These are phyloP conservation scores for Tetrapyrgos nigripes DNA, from an alignment of 1,284 basidiomycete genomes.

Conservation along the genomic window DNA sequence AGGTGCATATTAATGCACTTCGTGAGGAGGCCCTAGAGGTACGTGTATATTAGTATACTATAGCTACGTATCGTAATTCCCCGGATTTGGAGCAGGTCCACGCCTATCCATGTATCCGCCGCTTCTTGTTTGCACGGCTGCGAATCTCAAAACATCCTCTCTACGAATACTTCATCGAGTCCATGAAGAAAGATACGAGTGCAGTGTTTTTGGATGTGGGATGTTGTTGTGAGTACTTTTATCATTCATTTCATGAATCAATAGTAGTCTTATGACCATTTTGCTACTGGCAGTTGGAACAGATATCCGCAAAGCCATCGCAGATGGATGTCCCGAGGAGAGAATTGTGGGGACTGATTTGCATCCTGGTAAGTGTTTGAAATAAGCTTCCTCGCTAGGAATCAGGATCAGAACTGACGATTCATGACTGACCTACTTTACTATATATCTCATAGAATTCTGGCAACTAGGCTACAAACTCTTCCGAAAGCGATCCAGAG, in stretches of 20 bases:
- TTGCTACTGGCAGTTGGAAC: slow-evolving; percentile 28
- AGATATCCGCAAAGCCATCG: slow-evolving; percentile 28
- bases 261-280: neutral
- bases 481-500: slow-evolving; percentile 25
- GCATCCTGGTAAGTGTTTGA: slow-evolving; percentile 19
- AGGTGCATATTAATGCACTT: slow-evolving; percentile 42
- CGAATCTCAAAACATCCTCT: neutral
- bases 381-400: no score
- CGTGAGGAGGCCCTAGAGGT: slow-evolving; percentile 39
- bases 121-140: slow-evolving; percentile 20
- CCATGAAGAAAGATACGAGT: neutral
- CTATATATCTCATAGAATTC: slow-evolving; percentile 24
- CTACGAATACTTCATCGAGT: neutral
- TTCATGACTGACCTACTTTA: no score
- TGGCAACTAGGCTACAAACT: slow-evolving; percentile 27
- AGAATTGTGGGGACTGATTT: slow-evolving; percentile 31
- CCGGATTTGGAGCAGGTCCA: neutral
- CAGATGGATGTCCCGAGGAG: slow-evolving; percentile 30
- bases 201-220: neutral
- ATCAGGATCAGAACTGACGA: no score
- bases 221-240: neutral
- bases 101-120: slow-evolving; percentile 29
- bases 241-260: neutral
- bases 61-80: neutral
- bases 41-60: neutral